Conservation (phyloP, 768 basidiomycete genomes). For the Tephrocybe sp. region DNA sequence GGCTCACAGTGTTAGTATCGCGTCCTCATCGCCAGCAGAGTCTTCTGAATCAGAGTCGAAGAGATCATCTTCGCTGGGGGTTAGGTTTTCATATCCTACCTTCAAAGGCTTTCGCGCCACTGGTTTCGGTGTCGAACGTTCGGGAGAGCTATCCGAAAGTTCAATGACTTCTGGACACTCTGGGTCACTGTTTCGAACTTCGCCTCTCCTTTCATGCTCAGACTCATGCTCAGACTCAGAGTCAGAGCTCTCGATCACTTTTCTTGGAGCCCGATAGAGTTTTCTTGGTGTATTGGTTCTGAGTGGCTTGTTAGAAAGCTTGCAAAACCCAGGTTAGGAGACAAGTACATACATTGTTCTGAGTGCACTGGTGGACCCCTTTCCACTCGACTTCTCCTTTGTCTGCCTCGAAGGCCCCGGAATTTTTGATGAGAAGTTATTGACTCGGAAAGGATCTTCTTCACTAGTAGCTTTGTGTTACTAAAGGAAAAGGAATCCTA, state of each 20-base stretch:
- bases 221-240: conserved; percentile 20
- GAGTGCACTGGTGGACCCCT: not conserved
- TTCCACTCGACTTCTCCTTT: not conserved
- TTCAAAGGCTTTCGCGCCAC: conserved; percentile 5
- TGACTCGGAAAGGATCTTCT: not conserved
- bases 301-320: not conserved
- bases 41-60: conserved; percentile 29
- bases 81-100: not conserved
- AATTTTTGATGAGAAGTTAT: not conserved
- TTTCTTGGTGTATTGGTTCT: conserved; percentile 3
- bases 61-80: not conserved
- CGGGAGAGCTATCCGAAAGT: conserved; percentile 24
- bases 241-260: conserved; percentile 34
- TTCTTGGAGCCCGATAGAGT: conserved; percentile 19
- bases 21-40: conserved; percentile 27
- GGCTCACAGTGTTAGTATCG: conserved; percentile 38
- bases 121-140: conserved; percentile 6
- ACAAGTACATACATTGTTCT: not conserved
- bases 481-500: no score
- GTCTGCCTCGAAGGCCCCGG: not conserved
- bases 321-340: not conserved
- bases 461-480: not conserved
- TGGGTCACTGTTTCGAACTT: no score
- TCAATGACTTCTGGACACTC: conserved; percentile 25
- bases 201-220: conserved; percentile 20